A percentile compares a stretch with the other conserved stretches of the same genome.
Evolutionary conservation across 2,329 filamentous ascomycete species (phyloP).

Genomic region (Periconia digitata): DNA sequence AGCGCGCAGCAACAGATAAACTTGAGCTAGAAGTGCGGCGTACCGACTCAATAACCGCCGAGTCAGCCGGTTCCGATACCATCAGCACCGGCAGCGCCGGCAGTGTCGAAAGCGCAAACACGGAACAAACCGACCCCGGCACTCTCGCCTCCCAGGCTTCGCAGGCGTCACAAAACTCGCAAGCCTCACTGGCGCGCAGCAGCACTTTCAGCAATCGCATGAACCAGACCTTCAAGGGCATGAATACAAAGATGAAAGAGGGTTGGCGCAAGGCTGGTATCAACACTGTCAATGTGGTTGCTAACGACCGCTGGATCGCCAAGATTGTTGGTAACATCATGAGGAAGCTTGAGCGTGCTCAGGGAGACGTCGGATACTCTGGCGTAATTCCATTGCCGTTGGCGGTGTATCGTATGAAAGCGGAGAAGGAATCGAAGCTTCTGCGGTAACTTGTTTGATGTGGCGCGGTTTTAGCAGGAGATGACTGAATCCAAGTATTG

Average conservation of each 20-base stretch:
- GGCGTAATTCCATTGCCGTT: slow-evolving; percentile 50
- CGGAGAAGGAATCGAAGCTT: slow-evolving; percentile 39
- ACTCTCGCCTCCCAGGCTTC: slow-evolving; percentile 1
- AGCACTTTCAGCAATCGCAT: slow-evolving; percentile 19
- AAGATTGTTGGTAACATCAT: slow-evolving; percentile 56
- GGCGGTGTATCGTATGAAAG: slow-evolving; percentile 40
- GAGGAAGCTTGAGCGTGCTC: slow-evolving; percentile 51
- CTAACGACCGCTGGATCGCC: slow-evolving; percentile 59
- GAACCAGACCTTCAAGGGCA: slow-evolving; percentile 32
- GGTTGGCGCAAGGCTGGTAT: slow-evolving; percentile 52
- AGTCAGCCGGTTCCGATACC: slow-evolving; percentile 17
- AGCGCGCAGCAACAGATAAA: slow-evolving; percentile 22
- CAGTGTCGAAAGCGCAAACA: slow-evolving; percentile 3
- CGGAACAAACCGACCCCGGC: slow-evolving; percentile 1
- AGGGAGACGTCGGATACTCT: slow-evolving; percentile 55
- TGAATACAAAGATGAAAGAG: slow-evolving; percentile 43
- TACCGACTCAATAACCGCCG: slow-evolving; percentile 25
- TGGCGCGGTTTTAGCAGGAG: too few species aligned
- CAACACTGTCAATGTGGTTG: slow-evolving; percentile 44
- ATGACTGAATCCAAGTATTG: too few species aligned
- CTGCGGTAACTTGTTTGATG: slow-evolving; percentile 23
- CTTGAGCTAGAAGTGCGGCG: slow-evolving; percentile 30
- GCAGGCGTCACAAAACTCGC: slow-evolving; percentile 3
- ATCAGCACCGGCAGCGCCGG: slow-evolving; percentile 16
- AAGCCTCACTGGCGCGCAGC: slow-evolving; percentile 23